Evolutionary conservation across 2,329 filamentous ascomycete genomes (phyloP), one percentile per base, ranked within the genome.

Genomic region (Tolypocladium album): DNA sequence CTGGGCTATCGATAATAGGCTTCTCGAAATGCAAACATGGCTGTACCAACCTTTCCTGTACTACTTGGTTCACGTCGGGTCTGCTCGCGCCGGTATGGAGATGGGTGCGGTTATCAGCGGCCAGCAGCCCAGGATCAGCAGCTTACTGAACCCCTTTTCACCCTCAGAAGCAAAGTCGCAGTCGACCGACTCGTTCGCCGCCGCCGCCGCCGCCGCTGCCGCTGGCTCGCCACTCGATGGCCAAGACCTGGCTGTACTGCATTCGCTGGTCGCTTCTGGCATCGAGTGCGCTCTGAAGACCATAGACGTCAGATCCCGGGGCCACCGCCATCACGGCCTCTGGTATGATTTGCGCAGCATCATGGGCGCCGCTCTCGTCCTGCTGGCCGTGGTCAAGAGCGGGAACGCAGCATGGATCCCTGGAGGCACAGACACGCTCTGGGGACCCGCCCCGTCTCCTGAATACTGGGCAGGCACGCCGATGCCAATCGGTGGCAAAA

Each of bases 311-410:
- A 58, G 67, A 43, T n/a, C 61, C 39, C 58, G 61, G 34, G 57
- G 63, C 55, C 63, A 68, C 56, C 59, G 67, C 12, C 67, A 68
- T 45, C 67, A 70, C 40, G 68, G 67, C 2, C 63, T 66, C 0
- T 70, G 68, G 67, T 70, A 64, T 34, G 64, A 64, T 22, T 55
- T 65, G 39, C 65, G 67, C 2, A 64, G 62, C 42, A 61, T 65
- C 43, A 66, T 66, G 61, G 62, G 60, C 12, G 61, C 64, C 15
- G 60, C 63, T 15, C 52, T 66, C 3, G 57, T 64, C 17, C 58
- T 67, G 31, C 57, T 65, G 13, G 47, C 20, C 61, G 27, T 55
- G 43, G 8, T 63, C 55, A 66, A 65, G 58, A 63, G 61, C 24
- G 65, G 64, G 15, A 60, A 63, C 39, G 58, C 47, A 3, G 61